These are phyloP conservation scores for Pythium chondricola DNA, from an alignment of 352 stramenopile species.

Conservation along the genomic window DNA sequence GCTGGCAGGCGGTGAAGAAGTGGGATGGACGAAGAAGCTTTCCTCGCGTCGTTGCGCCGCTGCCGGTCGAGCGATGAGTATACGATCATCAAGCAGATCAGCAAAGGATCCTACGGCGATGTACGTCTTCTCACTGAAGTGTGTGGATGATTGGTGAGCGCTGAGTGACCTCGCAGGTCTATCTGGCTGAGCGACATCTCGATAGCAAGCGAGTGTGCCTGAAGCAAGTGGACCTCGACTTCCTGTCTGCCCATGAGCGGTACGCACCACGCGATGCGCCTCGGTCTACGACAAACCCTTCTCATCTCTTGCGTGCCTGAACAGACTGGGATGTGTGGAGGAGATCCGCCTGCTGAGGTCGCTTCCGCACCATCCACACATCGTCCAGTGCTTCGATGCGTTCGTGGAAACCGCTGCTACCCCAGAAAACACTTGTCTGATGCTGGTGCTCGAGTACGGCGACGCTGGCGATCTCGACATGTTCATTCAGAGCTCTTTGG, in stretches of 20 bases:
- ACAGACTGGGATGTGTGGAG: constrained; percentile 34
- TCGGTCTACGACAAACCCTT: neutral
- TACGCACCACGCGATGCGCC: constrained; percentile 8
- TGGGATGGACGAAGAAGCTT: neutral
- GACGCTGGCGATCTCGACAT: constrained; percentile 51
- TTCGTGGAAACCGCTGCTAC: constrained; percentile 31
- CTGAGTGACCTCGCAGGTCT: constrained; percentile 41
- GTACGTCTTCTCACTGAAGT: constrained; percentile 19
- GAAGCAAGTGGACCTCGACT: constrained; percentile 52
- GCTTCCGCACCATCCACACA: constrained; percentile 43
- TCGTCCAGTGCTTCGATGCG: constrained; percentile 48
- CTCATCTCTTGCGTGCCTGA: neutral
- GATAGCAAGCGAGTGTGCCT: constrained; percentile 32
- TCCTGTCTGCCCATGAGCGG: constrained; percentile 34
- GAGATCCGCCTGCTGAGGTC: constrained; percentile 40
- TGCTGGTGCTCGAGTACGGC: constrained; percentile 68
- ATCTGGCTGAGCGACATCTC: constrained; percentile 25
- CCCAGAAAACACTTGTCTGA: constrained; percentile 18
- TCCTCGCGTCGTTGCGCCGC: neutral
- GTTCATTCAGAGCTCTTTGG: constrained; percentile 17
- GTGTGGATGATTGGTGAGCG: neutral
- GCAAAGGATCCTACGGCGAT: constrained; percentile 44
- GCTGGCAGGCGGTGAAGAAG: no score
- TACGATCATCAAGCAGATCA: constrained; percentile 30
- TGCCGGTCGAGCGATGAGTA: constrained; percentile 20